These are phyloP conservation scores for Alternaria triticina DNA, from an alignment of 2,329 filamentous ascomycete genomes.

Conservation along the genomic window DNA sequence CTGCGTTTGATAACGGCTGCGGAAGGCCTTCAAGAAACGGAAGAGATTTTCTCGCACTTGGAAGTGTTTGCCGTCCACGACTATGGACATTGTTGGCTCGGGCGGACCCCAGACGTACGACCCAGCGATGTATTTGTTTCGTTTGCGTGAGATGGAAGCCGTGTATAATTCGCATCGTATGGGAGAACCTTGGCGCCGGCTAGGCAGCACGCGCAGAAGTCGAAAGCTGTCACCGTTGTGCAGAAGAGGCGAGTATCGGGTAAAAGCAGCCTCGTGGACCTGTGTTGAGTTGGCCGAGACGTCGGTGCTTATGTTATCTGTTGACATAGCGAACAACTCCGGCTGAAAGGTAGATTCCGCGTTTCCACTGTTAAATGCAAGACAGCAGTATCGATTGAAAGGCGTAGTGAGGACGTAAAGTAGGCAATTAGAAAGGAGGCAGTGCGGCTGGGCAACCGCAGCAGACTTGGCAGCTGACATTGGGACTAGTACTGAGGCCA, in stretches of 20 bases:
- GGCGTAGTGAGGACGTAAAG: too few relatives aligned
- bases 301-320: background rate
- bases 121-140: background rate
- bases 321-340: background rate
- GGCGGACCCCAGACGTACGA: background rate
- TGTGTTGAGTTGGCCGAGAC: background rate
- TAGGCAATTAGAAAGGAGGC: too few relatives aligned
- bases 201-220: background rate
- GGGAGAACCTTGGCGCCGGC: background rate
- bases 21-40: background rate
- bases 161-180: background rate
- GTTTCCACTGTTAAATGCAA: background rate
- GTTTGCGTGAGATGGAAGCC: background rate
- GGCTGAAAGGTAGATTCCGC: fast-evolving
- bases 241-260: background rate
- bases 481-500: too few relatives aligned
- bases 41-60: background rate
- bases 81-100: background rate
- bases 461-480: background rate
- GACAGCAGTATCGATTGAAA: background rate
- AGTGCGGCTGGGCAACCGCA: background rate
- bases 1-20: background rate
- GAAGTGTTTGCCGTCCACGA: background rate
- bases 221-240: background rate
- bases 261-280: background rate